Evolutionary conservation across 2,329 filamentous ascomycete species (phyloP), one percentile per base, ranked within the genome.

Genomic region (Colletotrichum paranaense): DNA sequence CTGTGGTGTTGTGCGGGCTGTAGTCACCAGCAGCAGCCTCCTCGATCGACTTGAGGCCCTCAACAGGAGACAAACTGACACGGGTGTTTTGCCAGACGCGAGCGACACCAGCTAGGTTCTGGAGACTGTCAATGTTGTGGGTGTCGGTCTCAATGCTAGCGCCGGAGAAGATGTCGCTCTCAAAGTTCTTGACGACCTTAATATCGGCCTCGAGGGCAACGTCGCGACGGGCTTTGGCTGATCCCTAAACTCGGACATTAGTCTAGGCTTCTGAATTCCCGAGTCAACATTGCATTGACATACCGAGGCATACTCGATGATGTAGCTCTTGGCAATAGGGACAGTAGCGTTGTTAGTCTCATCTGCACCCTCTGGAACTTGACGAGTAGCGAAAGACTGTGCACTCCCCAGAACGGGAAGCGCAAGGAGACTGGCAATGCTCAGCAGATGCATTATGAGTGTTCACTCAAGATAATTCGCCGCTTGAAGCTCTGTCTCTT

Each of bases 1-100:
- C 82, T 1, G 83, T 85, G 76, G 80, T 81, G 24, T 79, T 79
- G 55, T 84, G 82, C 22, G 79, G 74, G 1, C 80, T 81, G 67
- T 82, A 83, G 62, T 82, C 81, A 22, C 28, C 11, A 35, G 81
- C 81, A 8, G 70, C 59, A 6, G 59, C 70, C 6, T 56, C 66
- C 26, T 70, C 66, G n/a, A 69, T 65, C 1, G 52, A 22, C 22
- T 63, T 16, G 0, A 68, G 65, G 1, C 56, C 59, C 9, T 68
- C 62, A 8, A 69, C 60, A 3, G 72, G 72, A 2, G 60, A 65
- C 24, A 73, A 5, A 1, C 59, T 64, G 1, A 73, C 66, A 14
- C 70, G 70, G 0, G 38, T 73, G 12, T 73, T 73, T 9, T 78
- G 78, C 82, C 82, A 84, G n/a, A 82, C 82, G 49, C 82, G 83